Evolutionary conservation across 306 rosid species (phyloP), one percentile per base, ranked within the genome.

Genomic region (Myrica gale): DNA sequence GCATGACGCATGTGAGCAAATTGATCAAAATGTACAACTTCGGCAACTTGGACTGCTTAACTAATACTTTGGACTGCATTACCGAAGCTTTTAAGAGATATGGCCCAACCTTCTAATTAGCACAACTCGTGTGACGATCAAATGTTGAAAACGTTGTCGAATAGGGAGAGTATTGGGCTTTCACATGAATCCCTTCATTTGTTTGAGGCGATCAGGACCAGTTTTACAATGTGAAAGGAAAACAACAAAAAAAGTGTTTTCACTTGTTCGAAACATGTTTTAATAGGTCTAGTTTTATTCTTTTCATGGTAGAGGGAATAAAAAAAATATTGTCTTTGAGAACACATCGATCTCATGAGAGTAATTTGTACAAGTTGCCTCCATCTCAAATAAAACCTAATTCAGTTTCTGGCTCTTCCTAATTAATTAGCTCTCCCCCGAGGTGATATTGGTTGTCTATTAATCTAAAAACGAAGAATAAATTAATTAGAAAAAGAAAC

Each of bases 1-100:
- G 43, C 43, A 53, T 52, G 78, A 69, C 53, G 37, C 37, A 32
- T 32, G 37, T 32, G 37, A 32, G 37, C 20, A 78, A 74, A 72
- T 72, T 43, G 71, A 62, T 51, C 32, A 32, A 82, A 19, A 77
- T 50, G 66, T 57, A 50, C 67, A 68, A 82, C 55, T 23, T 2
- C 58, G 45, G 57, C 10, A 73, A 57, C 63, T 39, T 69, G n/a
- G 21, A 81, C 58, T 69, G 58, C 77, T 43, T 62, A 50, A 75
- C 77, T 43, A 66, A 51, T 70, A 6, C 62, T 70, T 39, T 69
- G n/a, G 21, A 81, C 58, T 69, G 58, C 77, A 41, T 32, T 46
- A n/a, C 53, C 80, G 51, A 80, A 23, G 26, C 55, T 67, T 19
- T n/a, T 32, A 32, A 1, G 17, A 51, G 68, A 26, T 39, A 60